Evolutionary conservation across 2,329 filamentous ascomycete genomes (phyloP), one percentile per base, ranked within the genome.

Genomic region (Penicillium aurantiogriseum): DNA sequence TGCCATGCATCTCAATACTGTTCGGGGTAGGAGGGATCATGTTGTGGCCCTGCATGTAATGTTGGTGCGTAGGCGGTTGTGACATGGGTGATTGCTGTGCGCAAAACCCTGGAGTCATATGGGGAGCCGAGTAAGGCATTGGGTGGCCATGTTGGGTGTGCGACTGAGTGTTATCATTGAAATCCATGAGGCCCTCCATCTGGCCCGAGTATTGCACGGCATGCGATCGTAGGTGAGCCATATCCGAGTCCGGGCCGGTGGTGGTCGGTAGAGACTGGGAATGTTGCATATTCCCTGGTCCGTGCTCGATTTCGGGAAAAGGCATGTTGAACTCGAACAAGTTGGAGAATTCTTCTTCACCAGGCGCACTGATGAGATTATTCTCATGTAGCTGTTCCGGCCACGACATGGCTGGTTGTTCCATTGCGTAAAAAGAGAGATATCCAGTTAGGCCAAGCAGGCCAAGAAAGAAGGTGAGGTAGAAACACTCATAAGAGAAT

Each of bases 241-340:
- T 72, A 31, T 71, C 62, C 15, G 59, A 59, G 17, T 57, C 51
- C 23, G 68, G 62, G 21, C 65, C 62, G n/a, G 71, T 61, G 25
- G 74, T 69, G 44, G 70, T 69, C 53, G 70, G 63, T 52, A 74
- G 71, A 23, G 69, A 61, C 52, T 69, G 57, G 45, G 68, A 67
- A 56, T 70, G 69, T 55, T 74, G 65, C 65, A 69, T 65, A 64
- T 73, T 69, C 58, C 67, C 59, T 68, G 72, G 69, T 70, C 73
- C 65, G 68, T 74, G 69, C 68, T 77, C 73, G 50, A 77, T 65
- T 56, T 77, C 75, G 65, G 76, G 54, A 58, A 80, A 79, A 38
- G 76, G 76, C 64, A 77, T 75, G 58, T 76, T 76, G 67, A 80
- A 79, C 53, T 80, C 77, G 57, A 81, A 75, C 57, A 80, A 77